A percentile compares a stretch with the other conserved stretches of the same genome.
These are phyloP conservation scores for Priceomyces medius DNA, from an alignment of 805 yeast genomes.

Conservation along the genomic window DNA sequence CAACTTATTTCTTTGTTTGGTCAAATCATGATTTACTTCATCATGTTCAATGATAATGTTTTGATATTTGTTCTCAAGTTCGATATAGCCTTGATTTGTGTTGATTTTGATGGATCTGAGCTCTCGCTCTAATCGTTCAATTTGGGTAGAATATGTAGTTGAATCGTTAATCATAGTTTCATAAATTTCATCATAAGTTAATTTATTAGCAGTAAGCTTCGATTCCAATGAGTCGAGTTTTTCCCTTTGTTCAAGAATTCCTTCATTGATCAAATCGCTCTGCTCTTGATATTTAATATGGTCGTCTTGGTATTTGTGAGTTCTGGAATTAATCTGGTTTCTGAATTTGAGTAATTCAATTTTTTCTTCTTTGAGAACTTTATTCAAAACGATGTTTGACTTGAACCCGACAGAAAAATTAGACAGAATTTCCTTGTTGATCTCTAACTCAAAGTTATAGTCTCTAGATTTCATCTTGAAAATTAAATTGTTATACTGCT, in stretches of 20 bases:
- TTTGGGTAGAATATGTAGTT: constrained; percentile 57
- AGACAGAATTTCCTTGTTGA: constrained; percentile 16
- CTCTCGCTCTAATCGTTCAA: constrained; percentile 62
- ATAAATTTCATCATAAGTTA: constrained; percentile 54
- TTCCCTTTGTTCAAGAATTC: constrained; percentile 56
- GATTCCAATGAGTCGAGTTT: constrained; percentile 57
- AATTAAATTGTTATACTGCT: constrained; percentile 55
- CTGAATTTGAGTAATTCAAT: constrained; percentile 31
- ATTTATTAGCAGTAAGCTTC: constrained; percentile 49
- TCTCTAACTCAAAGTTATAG: constrained; percentile 40
- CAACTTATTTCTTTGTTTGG: constrained; percentile 46
- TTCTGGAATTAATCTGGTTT: constrained; percentile 38
- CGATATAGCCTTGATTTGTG: constrained; percentile 49
- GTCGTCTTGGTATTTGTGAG: constrained; percentile 56
- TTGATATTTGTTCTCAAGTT: constrained; percentile 46
- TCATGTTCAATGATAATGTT: constrained; percentile 53
- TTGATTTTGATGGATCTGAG: constrained; percentile 47
- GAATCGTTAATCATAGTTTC: constrained; percentile 55
- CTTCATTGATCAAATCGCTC: constrained; percentile 55
- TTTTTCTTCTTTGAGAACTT: constrained; percentile 47
- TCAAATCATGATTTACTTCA: constrained; percentile 47
- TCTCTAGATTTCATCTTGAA: constrained; percentile 41
- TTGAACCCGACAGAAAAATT: constrained; percentile 13
- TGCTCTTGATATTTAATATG: constrained; percentile 56
- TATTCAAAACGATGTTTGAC: constrained; percentile 40